Evolutionary conservation across 306 rosid genomes (phyloP).

Genomic region (Urtica urens): DNA sequence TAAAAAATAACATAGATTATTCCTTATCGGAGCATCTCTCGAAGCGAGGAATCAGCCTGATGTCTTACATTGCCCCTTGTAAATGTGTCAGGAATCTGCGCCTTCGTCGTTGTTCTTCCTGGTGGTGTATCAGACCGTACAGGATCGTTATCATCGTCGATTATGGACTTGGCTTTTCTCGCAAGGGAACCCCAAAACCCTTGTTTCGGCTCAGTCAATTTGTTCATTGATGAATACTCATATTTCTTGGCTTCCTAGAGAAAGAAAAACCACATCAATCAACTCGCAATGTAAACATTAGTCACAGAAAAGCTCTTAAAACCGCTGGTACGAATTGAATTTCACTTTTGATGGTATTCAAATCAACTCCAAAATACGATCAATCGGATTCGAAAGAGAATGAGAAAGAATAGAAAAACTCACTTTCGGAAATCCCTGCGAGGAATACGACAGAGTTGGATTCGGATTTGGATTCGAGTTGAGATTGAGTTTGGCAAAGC

Average conservation of each 20-base stretch:
- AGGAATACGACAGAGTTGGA: neutral
- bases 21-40: neutral
- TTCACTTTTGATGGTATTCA: neutral
- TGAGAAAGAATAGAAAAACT: conserved; percentile 1
- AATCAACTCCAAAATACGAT: neutral
- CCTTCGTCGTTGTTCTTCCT: conserved; percentile 25
- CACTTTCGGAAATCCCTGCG: conserved; percentile 17
- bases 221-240: conserved; percentile 74
- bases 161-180: conserved; percentile 78
- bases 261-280: conserved; percentile 10
- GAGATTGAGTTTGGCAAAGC: conserved; percentile 2
- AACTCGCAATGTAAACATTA: neutral
- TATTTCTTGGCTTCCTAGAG: conserved; percentile 42
- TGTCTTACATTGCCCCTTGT: conserved; percentile 59
- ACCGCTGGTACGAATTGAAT: no score
- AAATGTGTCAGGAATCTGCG: conserved; percentile 24
- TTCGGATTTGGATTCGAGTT: neutral
- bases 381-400: neutral
- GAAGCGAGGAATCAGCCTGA: conserved; percentile 10
- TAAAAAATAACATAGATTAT: no score
- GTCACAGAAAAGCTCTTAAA: neutral
- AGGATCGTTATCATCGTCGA: conserved; percentile 56
- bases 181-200: conserved; percentile 92
- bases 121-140: conserved; percentile 34
- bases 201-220: conserved; percentile 59